Conservation (phyloP, 208 protist species). For the Acanthamoeba culbertsoni region DNA sequence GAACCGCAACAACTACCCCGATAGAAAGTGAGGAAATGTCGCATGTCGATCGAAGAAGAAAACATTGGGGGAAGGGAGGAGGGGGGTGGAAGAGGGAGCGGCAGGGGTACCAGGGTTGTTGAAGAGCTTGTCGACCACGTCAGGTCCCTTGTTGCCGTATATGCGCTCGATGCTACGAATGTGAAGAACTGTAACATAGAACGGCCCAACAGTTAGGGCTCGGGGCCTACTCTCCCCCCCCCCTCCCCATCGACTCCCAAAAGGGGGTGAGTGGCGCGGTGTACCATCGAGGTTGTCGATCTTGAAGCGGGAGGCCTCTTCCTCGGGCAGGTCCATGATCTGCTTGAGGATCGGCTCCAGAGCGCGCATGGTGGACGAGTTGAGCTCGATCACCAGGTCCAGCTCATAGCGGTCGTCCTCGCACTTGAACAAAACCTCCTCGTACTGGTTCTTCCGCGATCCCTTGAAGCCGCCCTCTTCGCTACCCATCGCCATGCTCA, state of each 20-base stretch:
- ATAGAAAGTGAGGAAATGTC: not conserved
- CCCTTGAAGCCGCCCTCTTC: conserved; percentile 81
- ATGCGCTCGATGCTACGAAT: conserved; percentile 79
- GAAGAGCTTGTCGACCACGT: conserved; percentile 70
- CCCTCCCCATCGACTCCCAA: too few relatives aligned
- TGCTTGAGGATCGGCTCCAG: conserved; percentile 76
- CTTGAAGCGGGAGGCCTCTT: conserved; percentile 44
- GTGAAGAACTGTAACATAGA: conserved; percentile 62
- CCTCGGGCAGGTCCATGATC: conserved; percentile 63
- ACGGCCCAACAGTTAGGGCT: too few relatives aligned
- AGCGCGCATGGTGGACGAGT: conserved; percentile 78
- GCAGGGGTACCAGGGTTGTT: not conserved
- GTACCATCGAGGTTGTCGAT: conserved; percentile 12
- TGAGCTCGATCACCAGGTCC: conserved; percentile 84
- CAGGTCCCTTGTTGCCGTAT: conserved; percentile 77
- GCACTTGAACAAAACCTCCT: conserved; percentile 83
- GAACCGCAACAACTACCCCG: conserved; percentile 64
- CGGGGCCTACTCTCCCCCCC: too few relatives aligned
- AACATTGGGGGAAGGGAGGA: not conserved
- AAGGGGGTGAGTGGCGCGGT: not conserved
- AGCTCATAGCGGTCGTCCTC: conserved; percentile 79
- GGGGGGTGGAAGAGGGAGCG: not conserved
- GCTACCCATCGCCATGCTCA: conserved; percentile 82
- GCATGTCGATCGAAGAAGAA: not conserved
- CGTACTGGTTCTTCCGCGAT: conserved; percentile 83